Evolutionary conservation across 495 filamentous ascomycete genomes (phyloP).

Genomic region (Pyronema omphalodes): DNA sequence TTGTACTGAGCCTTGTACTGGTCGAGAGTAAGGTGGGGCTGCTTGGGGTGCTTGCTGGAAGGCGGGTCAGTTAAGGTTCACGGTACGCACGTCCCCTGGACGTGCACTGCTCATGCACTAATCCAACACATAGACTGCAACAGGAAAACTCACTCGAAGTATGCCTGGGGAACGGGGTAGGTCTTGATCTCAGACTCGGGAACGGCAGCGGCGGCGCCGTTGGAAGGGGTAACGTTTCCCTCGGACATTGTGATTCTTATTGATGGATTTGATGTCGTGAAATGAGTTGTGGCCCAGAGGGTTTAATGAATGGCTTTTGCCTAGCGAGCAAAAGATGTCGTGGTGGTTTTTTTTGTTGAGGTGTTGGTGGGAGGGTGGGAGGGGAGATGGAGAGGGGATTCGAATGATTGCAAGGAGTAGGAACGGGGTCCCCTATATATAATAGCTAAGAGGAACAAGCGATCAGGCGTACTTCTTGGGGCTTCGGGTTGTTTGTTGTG

Average conservation of each 20-base stretch:
- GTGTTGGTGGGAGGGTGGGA: neutral
- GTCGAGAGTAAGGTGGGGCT: slow-evolving; percentile 54
- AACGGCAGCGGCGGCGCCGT: slow-evolving; percentile 45
- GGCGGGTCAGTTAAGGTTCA: slow-evolving; percentile 19
- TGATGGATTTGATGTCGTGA: neutral
- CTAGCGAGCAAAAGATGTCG: neutral
- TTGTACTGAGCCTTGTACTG: slow-evolving; percentile 90
- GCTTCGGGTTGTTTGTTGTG: neutral
- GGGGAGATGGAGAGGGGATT: neutral
- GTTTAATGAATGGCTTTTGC: too few relatives aligned
- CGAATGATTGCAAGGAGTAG: neutral
- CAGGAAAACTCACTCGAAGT: slow-evolving; percentile 12
- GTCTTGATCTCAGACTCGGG: slow-evolving; percentile 79
- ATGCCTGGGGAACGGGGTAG: slow-evolving; percentile 35
- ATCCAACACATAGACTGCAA: neutral
- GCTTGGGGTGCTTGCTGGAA: slow-evolving; percentile 46
- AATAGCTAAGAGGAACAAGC: neutral
- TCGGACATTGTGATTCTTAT: slow-evolving; percentile 40
- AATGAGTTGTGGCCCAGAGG: too few relatives aligned
- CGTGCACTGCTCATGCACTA: neutral
- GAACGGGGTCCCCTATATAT: neutral
- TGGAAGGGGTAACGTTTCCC: slow-evolving; percentile 33
- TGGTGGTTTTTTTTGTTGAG: neutral
- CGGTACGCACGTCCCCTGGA: neutral
- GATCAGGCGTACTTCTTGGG: neutral